These are phyloP conservation scores for Teunomyces cretensis DNA, from an alignment of 805 yeast species.

Conservation along the genomic window DNA sequence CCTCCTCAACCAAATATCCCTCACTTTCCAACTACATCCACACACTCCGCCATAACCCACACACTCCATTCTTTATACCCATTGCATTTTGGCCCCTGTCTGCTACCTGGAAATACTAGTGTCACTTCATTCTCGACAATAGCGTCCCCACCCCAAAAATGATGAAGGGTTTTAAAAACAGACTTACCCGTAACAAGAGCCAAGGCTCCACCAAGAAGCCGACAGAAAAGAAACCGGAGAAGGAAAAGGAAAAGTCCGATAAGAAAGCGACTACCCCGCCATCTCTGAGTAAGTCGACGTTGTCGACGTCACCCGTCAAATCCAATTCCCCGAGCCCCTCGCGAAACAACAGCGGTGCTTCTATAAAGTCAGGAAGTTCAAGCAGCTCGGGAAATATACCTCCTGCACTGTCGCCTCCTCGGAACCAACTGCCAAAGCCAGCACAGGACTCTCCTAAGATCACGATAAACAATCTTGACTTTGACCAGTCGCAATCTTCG, in stretches of 20 bases:
- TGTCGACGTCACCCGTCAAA: constrained; percentile 23
- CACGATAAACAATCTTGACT: constrained; percentile 16
- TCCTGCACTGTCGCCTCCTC: constrained; percentile 7
- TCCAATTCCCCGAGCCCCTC: constrained; percentile 36
- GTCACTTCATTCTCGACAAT: neutral
- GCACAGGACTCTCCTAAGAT: constrained; percentile 21
- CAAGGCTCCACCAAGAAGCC: constrained; percentile 30
- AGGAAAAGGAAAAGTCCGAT: constrained; percentile 43
- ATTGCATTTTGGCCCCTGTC: neutral
- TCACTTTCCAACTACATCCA: neutral
- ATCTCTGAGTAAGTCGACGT: constrained; percentile 15
- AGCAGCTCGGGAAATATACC: constrained; percentile 1
- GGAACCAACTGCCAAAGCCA: constrained; percentile 17
- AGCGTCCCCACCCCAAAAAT: constrained; percentile 36
- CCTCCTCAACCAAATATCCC: neutral
- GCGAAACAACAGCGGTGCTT: constrained; percentile 26
- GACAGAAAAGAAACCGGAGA: constrained; percentile 38
- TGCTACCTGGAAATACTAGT: neutral
- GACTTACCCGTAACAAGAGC: constrained; percentile 44
- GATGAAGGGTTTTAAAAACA: constrained; percentile 75
- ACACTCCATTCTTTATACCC: neutral
- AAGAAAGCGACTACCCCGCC: constrained; percentile 19
- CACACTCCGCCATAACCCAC: too few relatives aligned
- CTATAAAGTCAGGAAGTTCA: constrained; percentile 21
- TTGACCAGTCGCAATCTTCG: constrained; percentile 5